Conservation (phyloP, 2,329 filamentous ascomycete species). For the Fusarium oxysporum region DNA sequence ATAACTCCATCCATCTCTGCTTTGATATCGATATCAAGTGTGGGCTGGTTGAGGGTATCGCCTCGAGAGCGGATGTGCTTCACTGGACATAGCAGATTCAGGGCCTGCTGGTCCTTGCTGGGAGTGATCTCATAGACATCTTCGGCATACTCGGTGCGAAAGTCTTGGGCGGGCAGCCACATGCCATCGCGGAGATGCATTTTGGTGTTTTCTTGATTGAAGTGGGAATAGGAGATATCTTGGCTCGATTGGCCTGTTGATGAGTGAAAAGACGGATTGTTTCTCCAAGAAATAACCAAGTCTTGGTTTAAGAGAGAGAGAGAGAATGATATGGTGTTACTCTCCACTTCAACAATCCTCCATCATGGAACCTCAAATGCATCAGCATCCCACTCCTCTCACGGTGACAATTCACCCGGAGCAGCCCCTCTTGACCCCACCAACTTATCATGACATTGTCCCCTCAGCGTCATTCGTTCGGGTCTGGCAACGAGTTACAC, state of each 20-base stretch:
- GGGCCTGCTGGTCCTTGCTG: slow-evolving; percentile 57
- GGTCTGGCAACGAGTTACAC: slow-evolving; percentile 8
- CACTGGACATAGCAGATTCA: slow-evolving; percentile 67
- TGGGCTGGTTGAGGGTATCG: slow-evolving; percentile 67
- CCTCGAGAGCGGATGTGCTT: slow-evolving; percentile 64
- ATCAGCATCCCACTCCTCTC: slow-evolving; percentile 2
- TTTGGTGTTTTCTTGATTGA: slow-evolving; percentile 5
- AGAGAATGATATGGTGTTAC: slow-evolving; percentile 11
- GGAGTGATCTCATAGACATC: slow-evolving; percentile 66
- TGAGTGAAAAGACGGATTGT: not conserved
- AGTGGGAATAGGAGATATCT: not conserved
- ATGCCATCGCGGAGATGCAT: slow-evolving; percentile 57
- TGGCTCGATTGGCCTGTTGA: slow-evolving; percentile 16
- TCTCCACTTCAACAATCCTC: slow-evolving; percentile 22
- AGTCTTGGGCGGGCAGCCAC: slow-evolving; percentile 73
- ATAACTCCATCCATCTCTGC: slow-evolving; percentile 56
- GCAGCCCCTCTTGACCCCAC: slow-evolving; percentile 42
- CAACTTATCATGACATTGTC: slow-evolving; percentile 33
- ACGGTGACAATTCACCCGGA: slow-evolving; percentile 38
- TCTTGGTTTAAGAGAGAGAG: slow-evolving; percentile 12
- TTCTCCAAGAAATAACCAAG: slow-evolving; percentile 6
- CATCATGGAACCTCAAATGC: slow-evolving; percentile 30
- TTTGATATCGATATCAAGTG: slow-evolving; percentile 57
- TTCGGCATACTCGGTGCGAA: slow-evolving; percentile 73
- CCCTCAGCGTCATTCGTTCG: slow-evolving; percentile 34